Evolutionary conservation across 2,329 filamentous ascomycete genomes (phyloP).

Genomic region (Verticillium nonalfalfae): DNA sequence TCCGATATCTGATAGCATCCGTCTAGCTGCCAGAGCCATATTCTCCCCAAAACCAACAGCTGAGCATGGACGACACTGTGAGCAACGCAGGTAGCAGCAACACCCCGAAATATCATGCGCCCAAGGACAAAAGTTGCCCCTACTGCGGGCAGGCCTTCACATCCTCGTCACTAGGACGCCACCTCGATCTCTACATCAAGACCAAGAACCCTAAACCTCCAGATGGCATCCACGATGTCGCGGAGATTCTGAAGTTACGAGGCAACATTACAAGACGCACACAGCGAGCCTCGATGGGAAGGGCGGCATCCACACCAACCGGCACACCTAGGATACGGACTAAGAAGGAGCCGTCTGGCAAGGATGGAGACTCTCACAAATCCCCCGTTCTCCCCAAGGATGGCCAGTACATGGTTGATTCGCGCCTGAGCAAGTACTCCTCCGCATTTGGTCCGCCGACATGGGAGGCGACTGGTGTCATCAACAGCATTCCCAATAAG

Average conservation of each 20-base stretch:
- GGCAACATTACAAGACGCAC: slow-evolving; percentile 83
- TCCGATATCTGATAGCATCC: neutral
- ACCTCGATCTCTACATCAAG: slow-evolving; percentile 91
- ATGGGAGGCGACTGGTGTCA: slow-evolving; percentile 74
- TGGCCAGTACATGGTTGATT: slow-evolving; percentile 33
- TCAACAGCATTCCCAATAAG: slow-evolving; percentile 60
- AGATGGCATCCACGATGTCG: slow-evolving; percentile 85
- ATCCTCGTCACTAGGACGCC: slow-evolving; percentile 85
- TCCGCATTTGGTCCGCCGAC: slow-evolving; percentile 33
- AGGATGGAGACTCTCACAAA: slow-evolving; percentile 11
- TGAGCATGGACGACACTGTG: slow-evolving; percentile 19
- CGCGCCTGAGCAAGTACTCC: slow-evolving; percentile 44
- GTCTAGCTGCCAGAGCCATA: neutral
- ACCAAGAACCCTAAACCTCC: slow-evolving; percentile 83
- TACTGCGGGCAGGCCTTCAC: slow-evolving; percentile 90
- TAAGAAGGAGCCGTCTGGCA: slow-evolving; percentile 28
- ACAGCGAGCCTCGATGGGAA: slow-evolving; percentile 57
- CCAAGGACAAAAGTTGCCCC: slow-evolving; percentile 82
- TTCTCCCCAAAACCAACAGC: neutral
- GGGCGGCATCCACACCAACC: slow-evolving; percentile 55
- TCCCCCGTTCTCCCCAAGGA: slow-evolving; percentile 32
- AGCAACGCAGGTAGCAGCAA: slow-evolving; percentile 27
- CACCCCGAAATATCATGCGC: slow-evolving; percentile 35
- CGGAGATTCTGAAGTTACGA: slow-evolving; percentile 77
- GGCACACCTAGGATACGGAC: slow-evolving; percentile 38